These are phyloP conservation scores for Trichoderma guizhouense DNA, from an alignment of 2,329 filamentous ascomycete species.

Conservation along the genomic window DNA sequence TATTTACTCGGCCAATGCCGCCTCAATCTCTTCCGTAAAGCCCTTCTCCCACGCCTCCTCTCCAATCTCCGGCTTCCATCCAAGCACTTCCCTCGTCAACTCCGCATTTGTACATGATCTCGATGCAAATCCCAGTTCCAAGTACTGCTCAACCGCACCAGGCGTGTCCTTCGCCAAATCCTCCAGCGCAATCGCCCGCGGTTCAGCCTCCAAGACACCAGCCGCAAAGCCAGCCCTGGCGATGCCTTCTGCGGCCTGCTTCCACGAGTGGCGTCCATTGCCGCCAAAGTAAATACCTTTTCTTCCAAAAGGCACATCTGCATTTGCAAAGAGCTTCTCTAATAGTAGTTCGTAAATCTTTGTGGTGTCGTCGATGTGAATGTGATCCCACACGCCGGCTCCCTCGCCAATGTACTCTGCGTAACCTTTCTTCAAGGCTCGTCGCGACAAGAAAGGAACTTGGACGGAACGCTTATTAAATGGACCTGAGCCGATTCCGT, in stretches of 20 bases:
- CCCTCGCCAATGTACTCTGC: slow-evolving; percentile 35
- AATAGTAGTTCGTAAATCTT: slow-evolving; percentile 40
- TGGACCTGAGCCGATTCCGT: slow-evolving; percentile 41
- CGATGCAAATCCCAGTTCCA: slow-evolving; percentile 35
- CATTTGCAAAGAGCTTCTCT: slow-evolving; percentile 29
- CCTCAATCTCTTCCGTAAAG: slow-evolving; percentile 23
- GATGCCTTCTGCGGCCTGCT: slow-evolving; percentile 35
- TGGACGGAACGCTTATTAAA: slow-evolving; percentile 41
- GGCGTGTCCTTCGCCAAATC: slow-evolving; percentile 26
- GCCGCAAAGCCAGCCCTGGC: slow-evolving; percentile 32
- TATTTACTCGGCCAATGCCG: slow-evolving; percentile 10
- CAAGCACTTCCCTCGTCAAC: slow-evolving; percentile 25
- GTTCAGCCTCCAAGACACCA: slow-evolving; percentile 30
- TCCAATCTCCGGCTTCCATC: slow-evolving; percentile 34
- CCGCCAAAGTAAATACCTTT: slow-evolving; percentile 42
- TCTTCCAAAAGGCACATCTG: slow-evolving; percentile 34
- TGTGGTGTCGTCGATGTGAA: slow-evolving; percentile 44
- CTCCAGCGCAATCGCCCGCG: slow-evolving; percentile 28
- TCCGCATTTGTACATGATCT: slow-evolving; percentile 25
- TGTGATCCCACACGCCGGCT: slow-evolving; percentile 38
- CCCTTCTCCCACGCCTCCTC: slow-evolving; percentile 27
- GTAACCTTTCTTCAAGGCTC: slow-evolving; percentile 26
- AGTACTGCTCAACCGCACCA: slow-evolving; percentile 19
- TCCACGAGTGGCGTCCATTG: slow-evolving; percentile 40
- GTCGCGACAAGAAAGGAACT: slow-evolving; percentile 34